These are phyloP conservation scores for Ogataea trehaloabstinens DNA, from an alignment of 805 yeast genomes.

Conservation along the genomic window DNA sequence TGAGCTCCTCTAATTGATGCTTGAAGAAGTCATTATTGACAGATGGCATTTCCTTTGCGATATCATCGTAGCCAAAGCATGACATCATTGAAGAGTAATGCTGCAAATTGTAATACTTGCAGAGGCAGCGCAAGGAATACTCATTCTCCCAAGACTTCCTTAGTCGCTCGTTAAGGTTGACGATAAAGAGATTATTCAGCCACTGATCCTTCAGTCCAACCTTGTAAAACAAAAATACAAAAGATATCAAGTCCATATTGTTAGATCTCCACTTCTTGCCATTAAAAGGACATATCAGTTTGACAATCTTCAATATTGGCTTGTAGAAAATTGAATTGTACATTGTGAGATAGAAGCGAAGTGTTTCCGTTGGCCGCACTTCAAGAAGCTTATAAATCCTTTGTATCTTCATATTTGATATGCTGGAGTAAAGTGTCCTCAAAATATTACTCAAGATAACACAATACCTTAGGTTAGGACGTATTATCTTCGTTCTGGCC, in stretches of 20 bases:
- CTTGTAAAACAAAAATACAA: slow-evolving; percentile 74
- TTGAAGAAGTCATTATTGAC: slow-evolving; percentile 38
- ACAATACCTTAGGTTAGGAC: slow-evolving; percentile 41
- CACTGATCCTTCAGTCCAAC: slow-evolving; percentile 78
- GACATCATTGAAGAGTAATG: slow-evolving; percentile 53
- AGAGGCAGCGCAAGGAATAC: slow-evolving; percentile 71
- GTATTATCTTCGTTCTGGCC: slow-evolving; percentile 17
- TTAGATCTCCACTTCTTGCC: slow-evolving; percentile 92
- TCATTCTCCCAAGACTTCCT: slow-evolving; percentile 83
- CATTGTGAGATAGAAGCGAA: slow-evolving; percentile 56
- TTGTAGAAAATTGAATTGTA: slow-evolving; percentile 61
- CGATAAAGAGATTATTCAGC: slow-evolving; percentile 79
- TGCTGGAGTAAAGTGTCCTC: slow-evolving; percentile 52
- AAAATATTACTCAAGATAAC: slow-evolving; percentile 51
- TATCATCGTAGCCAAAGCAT: slow-evolving; percentile 52
- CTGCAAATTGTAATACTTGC: slow-evolving; percentile 71
- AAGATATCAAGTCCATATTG: slow-evolving; percentile 91
- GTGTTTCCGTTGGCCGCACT: slow-evolving; percentile 58
- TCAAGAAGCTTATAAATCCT: slow-evolving; percentile 64
- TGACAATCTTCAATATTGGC: slow-evolving; percentile 72
- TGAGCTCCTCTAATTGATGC: slow-evolving; percentile 33
- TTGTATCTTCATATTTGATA: slow-evolving; percentile 65
- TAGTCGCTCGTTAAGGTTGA: slow-evolving; percentile 71
- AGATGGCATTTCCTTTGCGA: slow-evolving; percentile 18
- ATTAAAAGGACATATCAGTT: slow-evolving; percentile 81